These are phyloP conservation scores for Saprolegnia diclina DNA, from an alignment of 352 stramenopile genomes.

Conservation along the genomic window DNA sequence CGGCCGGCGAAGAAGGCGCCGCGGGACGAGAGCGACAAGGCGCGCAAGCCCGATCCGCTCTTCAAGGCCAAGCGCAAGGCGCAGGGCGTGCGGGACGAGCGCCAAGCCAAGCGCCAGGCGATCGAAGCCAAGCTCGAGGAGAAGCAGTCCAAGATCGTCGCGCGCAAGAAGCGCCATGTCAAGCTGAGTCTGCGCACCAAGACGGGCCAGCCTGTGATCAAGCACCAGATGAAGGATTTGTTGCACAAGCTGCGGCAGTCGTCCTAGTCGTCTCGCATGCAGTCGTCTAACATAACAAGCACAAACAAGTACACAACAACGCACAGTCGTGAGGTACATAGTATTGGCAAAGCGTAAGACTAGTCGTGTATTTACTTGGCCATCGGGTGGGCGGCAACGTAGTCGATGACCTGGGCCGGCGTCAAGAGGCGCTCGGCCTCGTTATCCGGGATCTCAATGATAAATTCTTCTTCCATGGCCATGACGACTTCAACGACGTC, in stretches of 20 bases:
- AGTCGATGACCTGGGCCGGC: slow-evolving; percentile 96
- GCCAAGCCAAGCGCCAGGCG: slow-evolving; percentile 38
- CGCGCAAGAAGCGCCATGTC: slow-evolving; percentile 83
- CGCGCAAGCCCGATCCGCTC: slow-evolving; percentile 66
- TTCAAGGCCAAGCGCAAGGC: slow-evolving; percentile 83
- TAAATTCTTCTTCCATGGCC: slow-evolving; percentile 99
- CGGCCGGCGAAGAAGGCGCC: slow-evolving; percentile 28
- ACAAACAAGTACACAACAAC: neutral
- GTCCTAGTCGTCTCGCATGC: neutral
- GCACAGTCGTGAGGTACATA: neutral
- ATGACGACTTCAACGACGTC: slow-evolving; percentile 96
- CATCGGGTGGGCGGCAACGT: slow-evolving; percentile 98
- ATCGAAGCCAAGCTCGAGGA: slow-evolving; percentile 46
- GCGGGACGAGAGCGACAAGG: slow-evolving; percentile 25
- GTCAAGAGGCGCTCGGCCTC: slow-evolving; percentile 99
- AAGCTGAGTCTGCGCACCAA: slow-evolving; percentile 75
- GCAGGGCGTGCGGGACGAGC: slow-evolving; percentile 45
- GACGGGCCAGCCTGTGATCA: slow-evolving; percentile 75
- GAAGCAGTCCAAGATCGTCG: slow-evolving; percentile 66
- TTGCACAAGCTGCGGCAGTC: slow-evolving; percentile 40
- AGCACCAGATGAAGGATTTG: slow-evolving; percentile 83
- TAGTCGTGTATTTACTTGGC: slow-evolving; percentile 89
- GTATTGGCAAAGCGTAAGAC: neutral
- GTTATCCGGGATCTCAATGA: slow-evolving; percentile 99
- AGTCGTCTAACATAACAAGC: neutral